Evolutionary conservation across 2,329 filamentous ascomycete species (phyloP).

Genomic region (Pseudogymnoascus sp.): DNA sequence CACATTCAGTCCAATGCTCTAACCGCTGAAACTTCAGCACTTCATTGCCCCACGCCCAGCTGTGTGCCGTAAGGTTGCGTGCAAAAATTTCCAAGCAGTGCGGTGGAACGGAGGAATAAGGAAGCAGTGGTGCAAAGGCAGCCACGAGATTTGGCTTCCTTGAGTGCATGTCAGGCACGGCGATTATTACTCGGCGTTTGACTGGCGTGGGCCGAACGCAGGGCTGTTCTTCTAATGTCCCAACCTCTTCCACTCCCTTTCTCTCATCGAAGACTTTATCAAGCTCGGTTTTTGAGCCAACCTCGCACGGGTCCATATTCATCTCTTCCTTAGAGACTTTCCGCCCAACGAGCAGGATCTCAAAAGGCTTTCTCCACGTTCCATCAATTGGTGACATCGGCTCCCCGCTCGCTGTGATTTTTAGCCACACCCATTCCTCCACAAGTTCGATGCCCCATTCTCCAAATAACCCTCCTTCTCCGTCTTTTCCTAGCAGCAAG

Average conservation of each 20-base stretch:
- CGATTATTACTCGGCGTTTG: constrained; percentile 53
- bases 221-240: constrained; percentile 26
- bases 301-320: not conserved
- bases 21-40: constrained; percentile 60
- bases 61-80: constrained; percentile 63
- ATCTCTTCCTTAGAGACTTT: constrained; percentile 12
- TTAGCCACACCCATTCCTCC: constrained; percentile 74
- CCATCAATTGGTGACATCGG: constrained; percentile 55
- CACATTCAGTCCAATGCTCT: constrained; percentile 40
- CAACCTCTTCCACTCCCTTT: not conserved
- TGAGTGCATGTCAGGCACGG: constrained; percentile 70
- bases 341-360: constrained; percentile 58
- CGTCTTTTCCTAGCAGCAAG: constrained; percentile 42
- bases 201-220: constrained; percentile 19
- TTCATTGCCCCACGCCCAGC: constrained; percentile 75
- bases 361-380: constrained; percentile 67
- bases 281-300: not conserved
- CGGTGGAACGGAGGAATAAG: constrained; percentile 35
- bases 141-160: constrained; percentile 65
- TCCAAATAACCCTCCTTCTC: constrained; percentile 50
- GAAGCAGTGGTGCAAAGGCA: constrained; percentile 51
- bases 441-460: constrained; percentile 58
- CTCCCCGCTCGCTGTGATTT: constrained; percentile 58
- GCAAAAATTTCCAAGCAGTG: constrained; percentile 69
- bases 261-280: not conserved